A percentile compares a stretch with the other conserved stretches of the same genome.
These are phyloP conservation scores for Scenedesmus sp. DNA, from an alignment of 163 green algal species.

Conservation along the genomic window DNA sequence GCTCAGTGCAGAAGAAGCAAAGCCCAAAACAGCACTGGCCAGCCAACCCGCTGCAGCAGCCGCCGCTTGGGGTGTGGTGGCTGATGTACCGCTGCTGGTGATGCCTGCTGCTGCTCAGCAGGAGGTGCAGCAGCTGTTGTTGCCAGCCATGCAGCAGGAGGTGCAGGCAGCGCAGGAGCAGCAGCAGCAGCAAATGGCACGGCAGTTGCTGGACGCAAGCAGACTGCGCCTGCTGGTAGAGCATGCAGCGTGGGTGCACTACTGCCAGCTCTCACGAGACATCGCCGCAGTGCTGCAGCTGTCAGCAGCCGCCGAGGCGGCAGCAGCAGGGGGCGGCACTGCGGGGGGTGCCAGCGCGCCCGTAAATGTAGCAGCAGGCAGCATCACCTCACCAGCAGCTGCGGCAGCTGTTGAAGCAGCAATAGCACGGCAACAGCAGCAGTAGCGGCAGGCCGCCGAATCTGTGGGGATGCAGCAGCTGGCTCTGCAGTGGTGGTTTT, in stretches of 20 bases:
- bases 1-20: neutral
- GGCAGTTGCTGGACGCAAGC: neutral
- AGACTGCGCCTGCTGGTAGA: neutral
- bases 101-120: constrained; percentile 44
- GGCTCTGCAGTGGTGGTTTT: neutral
- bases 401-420: neutral
- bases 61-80: constrained; percentile 6
- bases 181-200: neutral
- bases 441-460: no score
- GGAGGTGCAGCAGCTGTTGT: constrained; percentile 49
- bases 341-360: neutral
- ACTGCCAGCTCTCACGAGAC: constrained; percentile 15
- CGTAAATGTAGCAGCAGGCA: neutral
- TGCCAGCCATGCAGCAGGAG: constrained; percentile 48
- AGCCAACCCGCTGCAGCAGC: neutral
- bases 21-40: neutral
- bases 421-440: neutral
- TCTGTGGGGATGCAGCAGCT: neutral
- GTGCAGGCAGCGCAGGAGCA: constrained; percentile 26
- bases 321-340: neutral
- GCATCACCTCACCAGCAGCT: neutral
- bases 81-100: constrained; percentile 39
- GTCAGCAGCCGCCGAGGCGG: neutral
- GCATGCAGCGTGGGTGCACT: constrained; percentile 10
- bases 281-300: constrained; percentile 12